Conservation (phyloP, 2,329 filamentous ascomycete species). For the Exutisphaerella laricina region DNA sequence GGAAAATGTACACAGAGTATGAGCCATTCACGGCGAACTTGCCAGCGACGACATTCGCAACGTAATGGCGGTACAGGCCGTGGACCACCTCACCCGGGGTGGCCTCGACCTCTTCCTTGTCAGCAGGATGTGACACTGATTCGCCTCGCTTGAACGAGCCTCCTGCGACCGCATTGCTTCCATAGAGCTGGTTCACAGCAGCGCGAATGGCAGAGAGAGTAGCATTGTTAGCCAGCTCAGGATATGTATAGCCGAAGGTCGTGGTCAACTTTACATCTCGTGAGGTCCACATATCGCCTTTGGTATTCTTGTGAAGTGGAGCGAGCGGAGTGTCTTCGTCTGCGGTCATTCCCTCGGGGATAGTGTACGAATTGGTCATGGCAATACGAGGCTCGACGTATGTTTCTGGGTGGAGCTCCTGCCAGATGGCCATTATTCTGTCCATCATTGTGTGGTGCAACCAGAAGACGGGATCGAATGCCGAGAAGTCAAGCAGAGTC, state of each 20-base stretch:
- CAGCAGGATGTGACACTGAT: constrained; percentile 11
- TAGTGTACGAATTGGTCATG: constrained; percentile 57
- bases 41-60: constrained; percentile 58
- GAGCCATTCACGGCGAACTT: constrained; percentile 57
- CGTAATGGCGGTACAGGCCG: constrained; percentile 57
- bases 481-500: constrained; percentile 62
- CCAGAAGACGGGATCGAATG: constrained; percentile 76
- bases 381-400: constrained; percentile 56
- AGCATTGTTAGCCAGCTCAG: constrained; percentile 51
- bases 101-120: constrained; percentile 8
- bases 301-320: constrained; percentile 58
- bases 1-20: constrained; percentile 63
- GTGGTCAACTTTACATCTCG: constrained; percentile 54
- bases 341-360: constrained; percentile 45
- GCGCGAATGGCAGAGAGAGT: constrained; percentile 41
- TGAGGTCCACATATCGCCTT: constrained; percentile 64
- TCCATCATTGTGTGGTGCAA: constrained; percentile 72
- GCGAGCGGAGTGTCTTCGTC: constrained; percentile 25
- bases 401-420: constrained; percentile 60
- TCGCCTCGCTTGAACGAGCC: constrained; percentile 12
- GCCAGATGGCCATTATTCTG: constrained; percentile 70
- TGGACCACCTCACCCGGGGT: constrained; percentile 34
- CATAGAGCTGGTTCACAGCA: constrained; percentile 58
- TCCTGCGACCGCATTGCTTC: constrained; percentile 34
- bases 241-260: constrained; percentile 68